phyloP scores from a whole-genome alignment of 1,139 yeast species.

The Hemisphaericaspora xylofermentans region DNA sequence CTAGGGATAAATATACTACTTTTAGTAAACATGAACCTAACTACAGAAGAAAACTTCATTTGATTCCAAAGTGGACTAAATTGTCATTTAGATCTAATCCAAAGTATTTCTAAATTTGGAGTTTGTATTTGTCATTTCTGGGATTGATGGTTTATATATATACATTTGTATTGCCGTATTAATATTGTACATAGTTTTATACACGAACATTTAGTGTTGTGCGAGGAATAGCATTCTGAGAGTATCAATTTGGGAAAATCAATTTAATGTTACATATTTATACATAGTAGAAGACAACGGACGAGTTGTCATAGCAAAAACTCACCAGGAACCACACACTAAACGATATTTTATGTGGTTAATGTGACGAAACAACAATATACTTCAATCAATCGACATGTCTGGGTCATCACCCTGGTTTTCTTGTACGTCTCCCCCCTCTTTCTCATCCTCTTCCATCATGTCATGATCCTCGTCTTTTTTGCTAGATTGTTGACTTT shows the following conservation, averaged over 20 bases:
- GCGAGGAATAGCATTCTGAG: no score
- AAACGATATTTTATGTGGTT: no score
- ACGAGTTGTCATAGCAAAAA: no score
- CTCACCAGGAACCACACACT: no score
- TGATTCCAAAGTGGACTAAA: slow-evolving; percentile 89
- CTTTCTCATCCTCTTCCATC: neutral
- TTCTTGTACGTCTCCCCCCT: neutral
- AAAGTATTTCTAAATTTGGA: slow-evolving; percentile 52
- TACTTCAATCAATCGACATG: neutral
- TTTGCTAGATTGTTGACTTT: neutral
- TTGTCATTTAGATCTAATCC: slow-evolving; percentile 80
- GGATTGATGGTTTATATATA: neutral
- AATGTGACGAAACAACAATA: no score
- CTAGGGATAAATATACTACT: slow-evolving; percentile 84
- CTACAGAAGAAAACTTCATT: slow-evolving; percentile 87
- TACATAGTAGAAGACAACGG: neutral
- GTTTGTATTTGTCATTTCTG: neutral
- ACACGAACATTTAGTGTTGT: neutral
- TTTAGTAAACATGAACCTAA: slow-evolving; percentile 72
- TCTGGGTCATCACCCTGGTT: neutral
- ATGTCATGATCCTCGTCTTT: neutral
- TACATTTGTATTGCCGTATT: neutral
- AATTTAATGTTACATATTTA: neutral
- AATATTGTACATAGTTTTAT: slow-evolving; percentile 1
- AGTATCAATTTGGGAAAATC: neutral